Evolutionary conservation across 306 rosid species (phyloP).

Genomic region (Urtica urens): DNA sequence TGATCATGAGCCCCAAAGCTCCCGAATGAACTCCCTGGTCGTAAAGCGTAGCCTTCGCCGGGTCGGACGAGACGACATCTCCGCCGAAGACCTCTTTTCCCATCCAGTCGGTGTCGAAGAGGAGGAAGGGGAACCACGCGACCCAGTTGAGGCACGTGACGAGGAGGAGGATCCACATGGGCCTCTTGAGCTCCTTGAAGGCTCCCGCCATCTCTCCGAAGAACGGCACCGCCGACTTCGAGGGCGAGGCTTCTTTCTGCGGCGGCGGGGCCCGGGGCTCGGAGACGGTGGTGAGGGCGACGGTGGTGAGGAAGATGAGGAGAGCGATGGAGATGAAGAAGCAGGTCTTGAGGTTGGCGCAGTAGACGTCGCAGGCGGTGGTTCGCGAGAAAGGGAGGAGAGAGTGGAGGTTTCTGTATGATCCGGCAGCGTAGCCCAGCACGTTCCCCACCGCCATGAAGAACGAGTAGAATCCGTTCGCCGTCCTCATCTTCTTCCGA

Average conservation of each 20-base stretch:
- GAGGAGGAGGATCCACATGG: slow-evolving; percentile 62
- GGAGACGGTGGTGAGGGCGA: slow-evolving; percentile 33
- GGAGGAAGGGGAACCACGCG: slow-evolving; percentile 81
- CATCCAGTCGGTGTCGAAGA: slow-evolving; percentile 96
- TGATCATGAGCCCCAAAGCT: slow-evolving; percentile 65
- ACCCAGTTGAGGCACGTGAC: slow-evolving; percentile 85
- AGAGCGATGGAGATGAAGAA: slow-evolving; percentile 57
- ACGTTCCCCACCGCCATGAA: slow-evolving; percentile 83
- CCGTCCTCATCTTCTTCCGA: slow-evolving; percentile 30
- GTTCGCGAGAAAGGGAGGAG: slow-evolving; percentile 54
- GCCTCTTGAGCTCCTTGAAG: slow-evolving; percentile 35
- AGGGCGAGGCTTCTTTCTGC: not conserved
- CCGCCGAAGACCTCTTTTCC: slow-evolving; percentile 85
- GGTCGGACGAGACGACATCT: slow-evolving; percentile 21
- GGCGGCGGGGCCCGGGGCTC: slow-evolving; percentile 6
- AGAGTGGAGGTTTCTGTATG: slow-evolving; percentile 32
- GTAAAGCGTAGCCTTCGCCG: slow-evolving; percentile 29
- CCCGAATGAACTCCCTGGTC: slow-evolving; percentile 61
- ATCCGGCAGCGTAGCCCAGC: slow-evolving; percentile 62
- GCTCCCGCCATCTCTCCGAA: slow-evolving; percentile 49
- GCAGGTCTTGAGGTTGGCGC: slow-evolving; percentile 73
- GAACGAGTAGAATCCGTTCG: slow-evolving; percentile 54
- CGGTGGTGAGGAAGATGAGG: slow-evolving; percentile 14
- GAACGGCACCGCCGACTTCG: slow-evolving; percentile 15
- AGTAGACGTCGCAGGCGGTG: slow-evolving; percentile 55